Conservation (phyloP, 129 eudicot genomes). For the Saposhnikovia divaricata region DNA sequence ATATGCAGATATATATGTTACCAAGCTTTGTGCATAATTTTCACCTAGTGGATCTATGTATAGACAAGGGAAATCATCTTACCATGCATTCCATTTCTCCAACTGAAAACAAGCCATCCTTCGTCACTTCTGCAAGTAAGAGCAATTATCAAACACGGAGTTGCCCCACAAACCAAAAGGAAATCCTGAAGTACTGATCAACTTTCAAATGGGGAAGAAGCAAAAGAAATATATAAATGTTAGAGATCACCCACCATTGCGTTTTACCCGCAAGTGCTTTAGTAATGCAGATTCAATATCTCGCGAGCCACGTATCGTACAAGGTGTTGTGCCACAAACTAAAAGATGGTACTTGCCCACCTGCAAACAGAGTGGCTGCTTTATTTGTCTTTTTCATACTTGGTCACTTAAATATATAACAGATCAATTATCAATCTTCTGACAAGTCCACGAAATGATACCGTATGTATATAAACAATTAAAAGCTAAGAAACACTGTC, state of each 20-base stretch:
- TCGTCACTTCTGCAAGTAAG: slow-evolving; percentile 73
- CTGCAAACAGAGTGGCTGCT: slow-evolving; percentile 28
- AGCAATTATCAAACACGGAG: neutral
- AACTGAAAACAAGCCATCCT: slow-evolving; percentile 97
- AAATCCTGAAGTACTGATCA: neutral
- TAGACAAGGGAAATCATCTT: slow-evolving; percentile 10
- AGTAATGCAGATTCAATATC: slow-evolving; percentile 82
- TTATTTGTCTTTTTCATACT: neutral
- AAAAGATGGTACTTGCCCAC: slow-evolving; percentile 98
- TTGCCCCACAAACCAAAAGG: neutral
- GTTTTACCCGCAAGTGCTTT: slow-evolving; percentile 90
- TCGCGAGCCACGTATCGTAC: slow-evolving; percentile 99
- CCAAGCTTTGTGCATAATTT: neutral
- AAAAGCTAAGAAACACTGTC: slow-evolving; percentile 7
- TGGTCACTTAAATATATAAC: neutral
- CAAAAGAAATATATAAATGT: neutral
- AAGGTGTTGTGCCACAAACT: slow-evolving; percentile 99
- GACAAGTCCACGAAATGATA: neutral
- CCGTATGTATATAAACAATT: neutral
- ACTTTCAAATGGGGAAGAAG: neutral
- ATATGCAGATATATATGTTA: neutral
- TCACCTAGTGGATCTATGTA: neutral
- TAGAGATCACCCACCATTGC: slow-evolving; percentile 55
- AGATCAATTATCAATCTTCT: neutral
- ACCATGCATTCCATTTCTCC: slow-evolving; percentile 99